Percentiles rank a stretch among this genome's conserved stretches.
phyloP scores from a whole-genome alignment of 352 stramenopile genomes.

The Phytophthora sp. region DNA sequence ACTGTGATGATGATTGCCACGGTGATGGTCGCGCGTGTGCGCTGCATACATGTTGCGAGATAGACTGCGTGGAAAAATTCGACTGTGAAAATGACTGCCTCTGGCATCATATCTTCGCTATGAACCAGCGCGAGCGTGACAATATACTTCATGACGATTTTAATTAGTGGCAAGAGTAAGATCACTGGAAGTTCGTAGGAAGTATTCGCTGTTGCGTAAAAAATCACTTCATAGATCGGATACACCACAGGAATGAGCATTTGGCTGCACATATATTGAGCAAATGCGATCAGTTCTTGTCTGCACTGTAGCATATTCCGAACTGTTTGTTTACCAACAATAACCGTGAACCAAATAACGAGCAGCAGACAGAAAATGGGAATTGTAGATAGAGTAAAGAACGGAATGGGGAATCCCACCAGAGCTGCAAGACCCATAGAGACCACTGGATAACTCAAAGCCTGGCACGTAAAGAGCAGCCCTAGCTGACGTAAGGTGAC shows the following conservation, averaged over 20 bases:
- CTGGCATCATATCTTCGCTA: constrained; percentile 21
- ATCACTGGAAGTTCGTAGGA: constrained; percentile 20
- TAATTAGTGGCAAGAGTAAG: constrained; percentile 21
- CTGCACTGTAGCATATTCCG: background rate
- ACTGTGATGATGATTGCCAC: constrained; percentile 15
- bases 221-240: constrained; percentile 26
- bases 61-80: constrained; percentile 33
- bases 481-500: background rate
- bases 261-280: constrained; percentile 15
- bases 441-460: constrained; percentile 10
- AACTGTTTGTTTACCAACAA: constrained; percentile 2
- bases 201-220: constrained; percentile 4
- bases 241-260: constrained; percentile 27
- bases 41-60: constrained; percentile 26
- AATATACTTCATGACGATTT: constrained; percentile 25
- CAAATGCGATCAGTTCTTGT: constrained; percentile 1
- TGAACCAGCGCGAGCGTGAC: background rate
- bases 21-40: background rate
- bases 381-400: constrained; percentile 24
- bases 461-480: constrained; percentile 9
- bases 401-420: constrained; percentile 23
- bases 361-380: constrained; percentile 24
- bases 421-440: constrained; percentile 19
- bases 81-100: constrained; percentile 19
- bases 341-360: constrained; percentile 5